Evolutionary conservation across 1,139 yeast species (phyloP), one percentile per base, ranked within the genome.

Genomic region (Blastobotrys buckinghamii): DNA sequence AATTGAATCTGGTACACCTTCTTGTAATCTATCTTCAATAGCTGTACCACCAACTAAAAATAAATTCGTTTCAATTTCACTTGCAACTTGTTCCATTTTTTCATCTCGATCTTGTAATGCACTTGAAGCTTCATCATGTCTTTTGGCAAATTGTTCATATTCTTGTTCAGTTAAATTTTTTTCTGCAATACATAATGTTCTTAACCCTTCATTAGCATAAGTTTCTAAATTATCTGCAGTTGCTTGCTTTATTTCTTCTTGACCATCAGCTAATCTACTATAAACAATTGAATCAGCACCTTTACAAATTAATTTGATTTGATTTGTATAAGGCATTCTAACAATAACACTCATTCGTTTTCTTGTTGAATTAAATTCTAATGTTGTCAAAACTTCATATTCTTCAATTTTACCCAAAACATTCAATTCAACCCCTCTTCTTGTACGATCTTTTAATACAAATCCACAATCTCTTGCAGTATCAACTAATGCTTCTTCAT

Each of bases 341-440:
- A 90, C 78, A 56, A 92, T 87, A 12, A 90, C 89, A 74, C 96
- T 87, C 98, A 92, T 92, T 72, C 98, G 81, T 73, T 92, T 92
- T 69, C 98, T 79, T 0, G 96, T 78, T 1, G 97, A 89, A 53
- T 89, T 85, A 69, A 92, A 92, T 53, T 85, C 90, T 59, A 90
- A 72, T 32, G 81, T 77, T 55, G 84, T 84, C 56, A 92, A 69
- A 39, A 88, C 71, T 61, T 84, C 84, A 65, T 78, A 89, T 55
- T 82, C 84, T 50, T 72, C 72, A 47, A 75, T 74, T 44, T 74
- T 71, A 49, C 97, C 98, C 60, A 85, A 90, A 32, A 85, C 76
- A 51, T 83, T 82, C 33, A 92, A 67, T 24, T 79, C 69, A 32
- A 88, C 73, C 43, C 87, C 83, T 44, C 76, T 77, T 63, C 89